Percentiles rank a stretch among this genome's conserved stretches.
phyloP scores from a whole-genome alignment of 140 eudicot species.

The Bidens hawaiensis region DNA sequence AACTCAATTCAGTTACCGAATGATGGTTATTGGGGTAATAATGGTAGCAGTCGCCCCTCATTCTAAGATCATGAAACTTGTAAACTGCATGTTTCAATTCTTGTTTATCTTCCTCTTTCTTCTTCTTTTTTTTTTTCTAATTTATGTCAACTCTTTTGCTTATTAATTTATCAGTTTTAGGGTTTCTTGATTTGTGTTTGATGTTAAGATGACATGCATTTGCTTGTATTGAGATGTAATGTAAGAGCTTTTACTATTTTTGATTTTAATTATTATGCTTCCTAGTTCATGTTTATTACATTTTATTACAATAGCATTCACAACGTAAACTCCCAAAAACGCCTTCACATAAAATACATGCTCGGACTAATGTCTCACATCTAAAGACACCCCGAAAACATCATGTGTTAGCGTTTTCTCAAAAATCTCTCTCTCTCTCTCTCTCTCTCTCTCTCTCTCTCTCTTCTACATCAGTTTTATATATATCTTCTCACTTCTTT shows the following conservation, averaged over 20 bases:
- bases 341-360: no score
- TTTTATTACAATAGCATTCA: no score
- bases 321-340: no score
- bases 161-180: conserved; percentile 21
- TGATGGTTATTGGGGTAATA: conserved; percentile 67
- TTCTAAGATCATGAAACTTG: conserved; percentile 21
- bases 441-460: no score
- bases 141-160: conserved; percentile 14
- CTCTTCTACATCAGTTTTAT: no score
- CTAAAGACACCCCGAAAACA: no score
- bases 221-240: conserved; percentile 24
- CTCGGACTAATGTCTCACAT: no score
- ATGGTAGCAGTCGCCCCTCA: conserved; percentile 48
- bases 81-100: conserved; percentile 29
- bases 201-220: conserved; percentile 25
- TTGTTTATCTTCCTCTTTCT: no score
- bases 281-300: background rate
- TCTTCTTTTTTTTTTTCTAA: background rate
- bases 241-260: conserved; percentile 12
- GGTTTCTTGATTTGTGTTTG: conserved; percentile 29
- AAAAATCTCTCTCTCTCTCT: no score
- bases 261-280: background rate
- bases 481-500: no score
- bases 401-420: no score
- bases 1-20: conserved; percentile 59